Percentiles rank a stretch among this genome's conserved stretches.
These are phyloP conservation scores for Manihot esculenta DNA, from an alignment of 441 rosid genomes.

Conservation along the genomic window DNA sequence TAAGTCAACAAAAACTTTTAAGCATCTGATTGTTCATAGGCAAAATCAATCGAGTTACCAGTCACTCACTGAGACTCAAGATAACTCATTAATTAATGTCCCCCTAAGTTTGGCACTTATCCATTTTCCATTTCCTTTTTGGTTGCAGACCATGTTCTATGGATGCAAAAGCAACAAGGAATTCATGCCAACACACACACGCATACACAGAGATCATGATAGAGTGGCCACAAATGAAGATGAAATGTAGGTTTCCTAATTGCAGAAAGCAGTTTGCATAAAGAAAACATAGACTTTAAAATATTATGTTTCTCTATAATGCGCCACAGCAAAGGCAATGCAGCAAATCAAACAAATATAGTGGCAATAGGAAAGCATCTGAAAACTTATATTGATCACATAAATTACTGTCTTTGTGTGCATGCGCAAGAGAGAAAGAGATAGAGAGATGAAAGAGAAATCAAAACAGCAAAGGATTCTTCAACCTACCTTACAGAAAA, in stretches of 20 bases:
- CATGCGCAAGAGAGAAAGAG: background rate
- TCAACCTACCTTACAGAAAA: constrained; percentile 2
- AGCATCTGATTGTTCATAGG: background rate
- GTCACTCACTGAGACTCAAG: background rate
- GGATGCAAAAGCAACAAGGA: background rate
- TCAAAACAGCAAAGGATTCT: background rate
- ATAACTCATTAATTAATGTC: background rate
- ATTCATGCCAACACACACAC: too few species aligned
- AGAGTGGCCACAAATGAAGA: background rate
- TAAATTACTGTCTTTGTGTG: background rate
- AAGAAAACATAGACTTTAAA: background rate
- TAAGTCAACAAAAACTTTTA: too few species aligned
- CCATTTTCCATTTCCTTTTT: background rate
- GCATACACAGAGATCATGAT: background rate
- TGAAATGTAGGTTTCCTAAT: background rate
- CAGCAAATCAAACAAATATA: background rate
- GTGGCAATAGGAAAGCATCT: background rate
- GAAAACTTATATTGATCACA: background rate
- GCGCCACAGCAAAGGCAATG: background rate
- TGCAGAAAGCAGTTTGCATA: background rate
- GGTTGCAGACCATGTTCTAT: background rate
- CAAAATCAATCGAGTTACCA: background rate
- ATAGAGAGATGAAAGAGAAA: background rate
- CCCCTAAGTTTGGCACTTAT: background rate
- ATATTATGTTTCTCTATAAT: background rate